Percentiles rank a stretch among this genome's conserved stretches.
Conservation (phyloP, 345 rosid genomes). For the Noccaea bulbosa region DNA sequence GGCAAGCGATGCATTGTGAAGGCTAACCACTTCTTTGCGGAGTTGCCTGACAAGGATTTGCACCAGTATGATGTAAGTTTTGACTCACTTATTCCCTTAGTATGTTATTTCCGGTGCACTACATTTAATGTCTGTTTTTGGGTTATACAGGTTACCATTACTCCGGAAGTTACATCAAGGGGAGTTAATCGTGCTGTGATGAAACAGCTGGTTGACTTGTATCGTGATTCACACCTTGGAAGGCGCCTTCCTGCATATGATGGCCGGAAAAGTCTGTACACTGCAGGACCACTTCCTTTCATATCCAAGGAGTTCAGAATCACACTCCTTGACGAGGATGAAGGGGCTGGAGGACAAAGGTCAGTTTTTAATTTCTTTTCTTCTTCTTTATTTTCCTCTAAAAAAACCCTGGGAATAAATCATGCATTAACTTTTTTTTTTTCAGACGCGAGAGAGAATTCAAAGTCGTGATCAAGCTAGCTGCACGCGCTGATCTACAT, state of each 20-base stretch:
- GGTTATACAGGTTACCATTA: conserved; percentile 66
- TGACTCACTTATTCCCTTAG: background rate
- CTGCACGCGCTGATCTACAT: conserved; percentile 91
- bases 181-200: conserved; percentile 91
- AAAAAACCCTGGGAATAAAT: background rate
- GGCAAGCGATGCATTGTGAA: conserved; percentile 79
- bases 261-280: conserved; percentile 89
- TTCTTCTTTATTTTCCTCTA: background rate
- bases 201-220: conserved; percentile 61
- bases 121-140: conserved; percentile 12
- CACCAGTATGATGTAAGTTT: conserved; percentile 90
- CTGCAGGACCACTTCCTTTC: conserved; percentile 94
- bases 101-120: background rate
- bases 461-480: conserved; percentile 74
- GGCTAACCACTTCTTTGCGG: conserved; percentile 97
- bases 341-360: conserved; percentile 81
- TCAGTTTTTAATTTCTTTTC: conserved; percentile 13
- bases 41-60: conserved; percentile 87
- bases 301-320: conserved; percentile 73
- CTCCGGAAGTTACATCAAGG: conserved; percentile 76
- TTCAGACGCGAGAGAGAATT: conserved; percentile 80
- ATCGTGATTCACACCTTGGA: conserved; percentile 81
- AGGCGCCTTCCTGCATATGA: conserved; percentile 94
- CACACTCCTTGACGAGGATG: conserved; percentile 78
- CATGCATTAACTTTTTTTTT: background rate